phyloP scores from a whole-genome alignment of 1,139 yeast species.

The Taphrina sp. region DNA sequence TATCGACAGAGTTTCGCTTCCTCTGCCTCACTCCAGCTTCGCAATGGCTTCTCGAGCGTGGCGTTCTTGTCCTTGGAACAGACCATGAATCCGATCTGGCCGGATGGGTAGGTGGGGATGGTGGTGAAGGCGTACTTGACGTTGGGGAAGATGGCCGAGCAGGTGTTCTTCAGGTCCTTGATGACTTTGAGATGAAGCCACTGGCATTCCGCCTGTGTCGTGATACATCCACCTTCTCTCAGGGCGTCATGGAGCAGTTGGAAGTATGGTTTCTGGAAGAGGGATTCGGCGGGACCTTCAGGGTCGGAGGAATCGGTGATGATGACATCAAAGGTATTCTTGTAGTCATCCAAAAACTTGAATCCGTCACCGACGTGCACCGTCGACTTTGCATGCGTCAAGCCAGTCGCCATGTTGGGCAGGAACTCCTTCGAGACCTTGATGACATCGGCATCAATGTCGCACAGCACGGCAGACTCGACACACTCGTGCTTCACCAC shows the following conservation, averaged over 20 bases:
- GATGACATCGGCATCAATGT: conserved; percentile 81
- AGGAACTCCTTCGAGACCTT: conserved; percentile 69
- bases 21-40: conserved; percentile 51
- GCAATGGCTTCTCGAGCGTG: conserved; percentile 57
- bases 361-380: conserved; percentile 87
- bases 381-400: conserved; percentile 67
- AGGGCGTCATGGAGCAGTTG: conserved; percentile 67
- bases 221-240: conserved; percentile 70
- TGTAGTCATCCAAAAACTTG: conserved; percentile 60
- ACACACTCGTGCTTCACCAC: conserved; percentile 71
- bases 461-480: conserved; percentile 74
- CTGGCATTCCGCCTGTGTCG: conserved; percentile 86
- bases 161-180: conserved; percentile 58
- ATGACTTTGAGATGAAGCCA: conserved; percentile 81
- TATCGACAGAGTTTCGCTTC: conserved; percentile 63
- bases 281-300: conserved; percentile 95
- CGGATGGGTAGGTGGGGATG: conserved; percentile 88
- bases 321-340: conserved; percentile 70
- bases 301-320: conserved; percentile 97
- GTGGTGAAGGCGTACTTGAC: conserved; percentile 66
- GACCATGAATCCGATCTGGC: conserved; percentile 84
- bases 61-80: conserved; percentile 63
- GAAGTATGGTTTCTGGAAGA: conserved; percentile 82
- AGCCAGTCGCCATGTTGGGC: conserved; percentile 75
- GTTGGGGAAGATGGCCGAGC: conserved; percentile 68